Percentiles rank a stretch among this genome's conserved stretches.
Evolutionary conservation across 2,329 filamentous ascomycete species (phyloP).

Genomic region (Cercospora sp.): DNA sequence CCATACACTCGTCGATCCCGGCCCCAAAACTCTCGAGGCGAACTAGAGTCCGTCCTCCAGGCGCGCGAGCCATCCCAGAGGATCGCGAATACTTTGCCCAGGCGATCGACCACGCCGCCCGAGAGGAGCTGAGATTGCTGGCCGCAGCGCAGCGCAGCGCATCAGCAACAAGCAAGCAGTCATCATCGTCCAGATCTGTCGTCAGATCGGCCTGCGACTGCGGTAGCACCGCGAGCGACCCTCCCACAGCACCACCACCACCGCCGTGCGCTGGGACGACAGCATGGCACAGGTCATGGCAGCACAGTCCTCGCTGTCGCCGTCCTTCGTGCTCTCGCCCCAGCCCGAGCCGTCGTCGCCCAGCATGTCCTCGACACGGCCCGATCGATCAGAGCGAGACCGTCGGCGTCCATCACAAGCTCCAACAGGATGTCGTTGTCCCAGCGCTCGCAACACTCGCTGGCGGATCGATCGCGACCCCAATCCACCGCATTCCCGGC

Average conservation of each 20-base stretch:
- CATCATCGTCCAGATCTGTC: background rate
- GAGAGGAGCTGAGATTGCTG: constrained; percentile 5
- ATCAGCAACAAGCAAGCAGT: background rate
- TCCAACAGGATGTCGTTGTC: constrained; percentile 80
- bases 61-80: background rate
- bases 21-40: background rate
- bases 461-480: constrained; percentile 62
- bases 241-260: background rate
- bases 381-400: constrained; percentile 16
- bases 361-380: constrained; percentile 1
- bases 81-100: background rate
- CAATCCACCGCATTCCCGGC: constrained; percentile 78
- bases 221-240: constrained; percentile 4
- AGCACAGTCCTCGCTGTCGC: constrained; percentile 14
- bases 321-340: constrained; percentile 9
- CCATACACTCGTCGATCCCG: background rate
- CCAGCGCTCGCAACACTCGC: constrained; percentile 1
- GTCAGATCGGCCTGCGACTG: background rate
- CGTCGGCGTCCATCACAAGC: constrained; percentile 15
- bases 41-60: background rate
- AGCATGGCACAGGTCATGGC: constrained; percentile 28
- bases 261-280: background rate
- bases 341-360: constrained; percentile 6
- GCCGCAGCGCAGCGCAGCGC: background rate
- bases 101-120: background rate